These are phyloP conservation scores for Cephaloascus fragrans DNA, from an alignment of 805 yeast species.

Conservation along the genomic window DNA sequence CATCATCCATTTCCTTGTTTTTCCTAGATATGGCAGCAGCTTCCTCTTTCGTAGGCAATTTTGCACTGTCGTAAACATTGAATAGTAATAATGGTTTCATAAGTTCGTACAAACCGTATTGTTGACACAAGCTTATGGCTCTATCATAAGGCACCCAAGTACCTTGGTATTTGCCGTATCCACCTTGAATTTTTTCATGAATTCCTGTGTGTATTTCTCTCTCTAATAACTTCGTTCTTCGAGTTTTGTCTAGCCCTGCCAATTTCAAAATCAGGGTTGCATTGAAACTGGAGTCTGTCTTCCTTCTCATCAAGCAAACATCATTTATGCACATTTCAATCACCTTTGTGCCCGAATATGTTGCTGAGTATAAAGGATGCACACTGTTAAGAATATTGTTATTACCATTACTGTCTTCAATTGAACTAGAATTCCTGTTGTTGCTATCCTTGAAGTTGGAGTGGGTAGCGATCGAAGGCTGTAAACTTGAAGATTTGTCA, in stretches of 20 bases:
- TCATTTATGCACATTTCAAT: conserved; percentile 52
- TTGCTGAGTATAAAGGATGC: conserved; percentile 41
- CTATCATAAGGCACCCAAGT: conserved; percentile 63
- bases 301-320: conserved; percentile 58
- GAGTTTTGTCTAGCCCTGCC: conserved; percentile 58
- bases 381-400: too few relatives aligned
- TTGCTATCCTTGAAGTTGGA: too few relatives aligned
- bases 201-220: conserved; percentile 53
- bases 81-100: conserved; percentile 39
- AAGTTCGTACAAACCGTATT: conserved; percentile 47
- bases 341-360: conserved; percentile 54
- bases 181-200: conserved; percentile 67
- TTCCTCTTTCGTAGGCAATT: conserved; percentile 1
- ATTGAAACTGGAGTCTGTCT: conserved; percentile 55
- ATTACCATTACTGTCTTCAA: conserved; percentile 3
- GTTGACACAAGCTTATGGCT: conserved; percentile 48
- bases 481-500: neutral
- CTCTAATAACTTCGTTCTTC: conserved; percentile 54
- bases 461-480: too few relatives aligned
- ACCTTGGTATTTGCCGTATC: conserved; percentile 68
- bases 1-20: conserved; percentile 1
- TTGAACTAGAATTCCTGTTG: too few relatives aligned
- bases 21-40: neutral
- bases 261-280: conserved; percentile 65
- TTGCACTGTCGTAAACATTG: conserved; percentile 24